A percentile compares a stretch with the other conserved stretches of the same genome.
phyloP scores from a whole-genome alignment of 257 asterid genomes.

The Petunia axillaris region DNA sequence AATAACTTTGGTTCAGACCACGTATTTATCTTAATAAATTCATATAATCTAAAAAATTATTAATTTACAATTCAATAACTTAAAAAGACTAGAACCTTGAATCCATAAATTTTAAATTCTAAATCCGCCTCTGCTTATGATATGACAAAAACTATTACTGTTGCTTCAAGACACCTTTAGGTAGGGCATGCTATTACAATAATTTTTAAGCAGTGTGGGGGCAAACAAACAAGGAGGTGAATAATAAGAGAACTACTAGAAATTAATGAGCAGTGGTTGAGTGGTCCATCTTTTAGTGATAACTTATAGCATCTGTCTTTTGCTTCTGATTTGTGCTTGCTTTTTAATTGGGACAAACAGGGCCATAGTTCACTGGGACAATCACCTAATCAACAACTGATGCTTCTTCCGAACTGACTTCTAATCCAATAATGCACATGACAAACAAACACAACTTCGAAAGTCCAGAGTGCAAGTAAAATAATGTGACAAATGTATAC shows the following conservation, averaged over 20 bases:
- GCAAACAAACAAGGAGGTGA: slow-evolving; percentile 25
- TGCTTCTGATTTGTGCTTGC: slow-evolving; percentile 29
- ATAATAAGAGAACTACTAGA: slow-evolving; percentile 36
- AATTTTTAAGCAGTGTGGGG: slow-evolving; percentile 43
- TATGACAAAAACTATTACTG: no score
- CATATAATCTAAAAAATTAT: no score
- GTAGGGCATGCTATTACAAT: slow-evolving; percentile 32
- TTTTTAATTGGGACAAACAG: slow-evolving; percentile 27
- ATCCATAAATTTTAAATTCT: no score
- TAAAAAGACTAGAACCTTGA: no score
- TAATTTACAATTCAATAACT: no score
- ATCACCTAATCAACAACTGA: slow-evolving; percentile 16
- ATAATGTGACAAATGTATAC: no score
- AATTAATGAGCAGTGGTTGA: slow-evolving; percentile 41
- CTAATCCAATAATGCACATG: slow-evolving; percentile 12
- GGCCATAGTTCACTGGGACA: slow-evolving; percentile 14
- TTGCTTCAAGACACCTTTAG: background rate
- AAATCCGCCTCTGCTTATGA: no score
- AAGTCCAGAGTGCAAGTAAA: background rate
- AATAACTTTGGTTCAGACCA: no score
- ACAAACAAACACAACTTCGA: slow-evolving; percentile 16
- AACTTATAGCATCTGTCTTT: no score
- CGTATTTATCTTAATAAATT: no score
- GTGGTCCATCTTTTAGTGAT: slow-evolving; percentile 46
- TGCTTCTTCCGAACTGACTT: slow-evolving; percentile 15